Evolutionary conservation across 2,329 filamentous ascomycete species (phyloP), one percentile per base, ranked within the genome.

Genomic region (Akanthomyces lecanii): DNA sequence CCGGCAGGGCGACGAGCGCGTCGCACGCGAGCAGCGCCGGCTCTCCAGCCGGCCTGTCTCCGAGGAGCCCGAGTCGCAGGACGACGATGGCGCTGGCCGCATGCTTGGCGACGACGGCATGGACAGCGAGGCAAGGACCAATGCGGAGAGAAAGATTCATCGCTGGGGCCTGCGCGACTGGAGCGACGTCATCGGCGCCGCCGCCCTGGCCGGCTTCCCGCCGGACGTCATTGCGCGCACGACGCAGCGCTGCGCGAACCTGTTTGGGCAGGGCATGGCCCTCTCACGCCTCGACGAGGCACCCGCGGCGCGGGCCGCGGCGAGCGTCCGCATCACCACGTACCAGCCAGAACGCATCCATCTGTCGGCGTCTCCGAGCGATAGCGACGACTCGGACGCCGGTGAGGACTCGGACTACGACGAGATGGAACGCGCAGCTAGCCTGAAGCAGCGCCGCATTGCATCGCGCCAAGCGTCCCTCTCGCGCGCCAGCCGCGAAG

Each of bases 161-260:
- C 69, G 72, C 51, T 80, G 73, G 71, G 79, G 74, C 16, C 77
- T 86, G 14, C 83, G 90, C 25, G 90, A 96, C 76, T 98, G 94
- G 94, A 89, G 87, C 67, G 91, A 96, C 67, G 84, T 97, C 1
- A 76, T 97, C 33, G 90, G 90, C 0, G 81, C 92, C 0, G 94
- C 94, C 3, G 83, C 90, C 0, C 76, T 96, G 56, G 84, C 84
- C 2, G 91, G 90, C 0, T 93, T 92, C 75, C 78, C 89, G 1
- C 74, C 80, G 0, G 74, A 78, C 1, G 89, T 87, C 0, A 75
- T 97, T 14, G 83, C 86, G 59, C 84, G 90, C 36, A 84, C 92
- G 0, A 84, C 89, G 2, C 81, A 87, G 70, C 84, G 94, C 55
- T 98, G 93, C 70, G 85, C 89, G 2, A 78, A 84, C 52, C 77